Conservation (phyloP, 371 early-diverging fungal genomes). For the Chytridium lagenaria region DNA sequence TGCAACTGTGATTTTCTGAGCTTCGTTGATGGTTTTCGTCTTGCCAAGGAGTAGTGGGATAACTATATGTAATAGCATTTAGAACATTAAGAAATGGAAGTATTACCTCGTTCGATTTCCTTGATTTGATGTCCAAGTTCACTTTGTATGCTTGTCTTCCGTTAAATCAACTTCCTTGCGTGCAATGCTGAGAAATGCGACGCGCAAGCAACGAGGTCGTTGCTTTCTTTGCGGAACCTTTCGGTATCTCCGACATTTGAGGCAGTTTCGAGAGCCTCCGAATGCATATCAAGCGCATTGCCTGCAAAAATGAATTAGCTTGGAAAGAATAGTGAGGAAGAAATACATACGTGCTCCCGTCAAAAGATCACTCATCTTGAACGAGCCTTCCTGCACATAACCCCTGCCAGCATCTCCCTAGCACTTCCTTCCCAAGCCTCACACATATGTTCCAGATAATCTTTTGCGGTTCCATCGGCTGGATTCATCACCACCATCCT, state of each 20-base stretch:
- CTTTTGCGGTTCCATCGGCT: constrained; percentile 29
- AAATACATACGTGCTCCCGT: constrained; percentile 37
- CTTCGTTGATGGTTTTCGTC: constrained; percentile 19
- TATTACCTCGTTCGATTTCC: constrained; percentile 38
- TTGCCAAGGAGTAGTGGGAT: constrained; percentile 23
- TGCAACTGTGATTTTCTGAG: constrained; percentile 2
- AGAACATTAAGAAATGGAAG: background rate
- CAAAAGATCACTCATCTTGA: constrained; percentile 47
- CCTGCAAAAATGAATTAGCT: constrained; percentile 20
- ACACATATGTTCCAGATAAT: constrained; percentile 37
- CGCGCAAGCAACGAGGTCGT: constrained; percentile 35
- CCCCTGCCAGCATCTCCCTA: constrained; percentile 36
- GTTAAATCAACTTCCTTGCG: constrained; percentile 42
- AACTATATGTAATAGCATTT: constrained; percentile 18
- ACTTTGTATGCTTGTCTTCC: constrained; percentile 41
- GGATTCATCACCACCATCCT: constrained; percentile 30
- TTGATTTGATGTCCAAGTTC: constrained; percentile 37
- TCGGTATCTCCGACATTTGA: constrained; percentile 25
- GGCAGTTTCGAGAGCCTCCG: constrained; percentile 19
- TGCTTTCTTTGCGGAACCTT: constrained; percentile 17
- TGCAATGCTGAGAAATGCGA: constrained; percentile 43
- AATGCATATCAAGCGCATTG: constrained; percentile 36
- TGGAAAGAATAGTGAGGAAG: background rate
- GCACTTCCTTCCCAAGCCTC: constrained; percentile 41
- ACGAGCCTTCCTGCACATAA: constrained; percentile 47